Base-by-base conservation (phyloP, 176 grass and related monocot genomes). In the Hsuehochloa calcarea region DNA sequence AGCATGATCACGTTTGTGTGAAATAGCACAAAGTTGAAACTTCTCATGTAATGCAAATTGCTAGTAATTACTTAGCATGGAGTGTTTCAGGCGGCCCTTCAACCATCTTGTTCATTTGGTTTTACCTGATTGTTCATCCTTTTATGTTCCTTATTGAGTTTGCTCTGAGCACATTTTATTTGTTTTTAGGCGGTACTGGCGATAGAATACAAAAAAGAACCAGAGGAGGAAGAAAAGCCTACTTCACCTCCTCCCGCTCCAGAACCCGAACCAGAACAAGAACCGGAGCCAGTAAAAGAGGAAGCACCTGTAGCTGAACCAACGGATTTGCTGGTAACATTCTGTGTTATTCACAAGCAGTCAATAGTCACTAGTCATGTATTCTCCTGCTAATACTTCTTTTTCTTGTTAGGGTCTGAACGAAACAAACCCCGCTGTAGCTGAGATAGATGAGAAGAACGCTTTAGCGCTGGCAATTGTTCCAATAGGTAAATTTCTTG, bases 161-260 rank as follows among this genome's bases (percentile, higher is more conserved):
- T 45, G n/a, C 85, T 8, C 80, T 69, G 34, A 72, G 10, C 25
- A 68, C 15, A 19, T 81, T 89, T 88, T 72, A 8, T 73, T 70
- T 88, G 6, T 49, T 80, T 68, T 54, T 74, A 91, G 89, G 69
- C 77, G 58, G 51, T 99, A 72, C 72, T 99, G 43, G 86, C 97
- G 38, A 99, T 99, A 82, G 97, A 99, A 79, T 94, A 99, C 88
- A 99, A 99, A 64, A 99, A 94, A 82, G 88, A 93, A 17, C 43
- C 88, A 56, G 93, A 99, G 87, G 93, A 84, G 25, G 88, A 92
- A 83, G 91, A 93, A 75, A 84, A 87, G 74, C 82, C 79, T 15
- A 61, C 89, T 43, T 94, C 89, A 8, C 79, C 89, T 25, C 85
- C 91, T 70, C 82, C 90, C 2, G 81, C 64, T 75, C 54, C 83